Conservation (phyloP, 495 filamentous ascomycete genomes). For the Penicillium cinerascens region DNA sequence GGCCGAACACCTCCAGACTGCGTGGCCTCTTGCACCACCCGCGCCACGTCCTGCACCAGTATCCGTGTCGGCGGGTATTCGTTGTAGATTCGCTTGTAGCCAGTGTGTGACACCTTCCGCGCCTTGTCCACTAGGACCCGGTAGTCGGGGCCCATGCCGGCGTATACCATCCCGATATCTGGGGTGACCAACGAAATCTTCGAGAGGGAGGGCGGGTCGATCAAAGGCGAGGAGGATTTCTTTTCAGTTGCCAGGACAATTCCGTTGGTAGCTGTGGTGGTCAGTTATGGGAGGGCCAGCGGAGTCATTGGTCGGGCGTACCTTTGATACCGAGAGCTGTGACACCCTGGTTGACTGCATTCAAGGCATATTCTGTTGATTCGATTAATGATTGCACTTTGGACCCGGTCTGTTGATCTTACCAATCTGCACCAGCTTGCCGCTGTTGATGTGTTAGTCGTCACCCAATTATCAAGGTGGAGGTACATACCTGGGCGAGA, state of each 20-base stretch:
- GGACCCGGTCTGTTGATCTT: slow-evolving; percentile 52
- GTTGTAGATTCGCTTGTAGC: slow-evolving; percentile 99
- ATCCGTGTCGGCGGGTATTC: slow-evolving; percentile 99
- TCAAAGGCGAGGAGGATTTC: slow-evolving; percentile 95
- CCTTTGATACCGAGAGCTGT: slow-evolving; percentile 98
- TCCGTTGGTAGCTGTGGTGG: slow-evolving; percentile 79
- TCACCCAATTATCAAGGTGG: slow-evolving; percentile 1
- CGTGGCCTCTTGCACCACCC: slow-evolving; percentile 98
- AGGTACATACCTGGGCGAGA: slow-evolving; percentile 88
- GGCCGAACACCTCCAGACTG: slow-evolving; percentile 96
- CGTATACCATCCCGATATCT: slow-evolving; percentile 99
- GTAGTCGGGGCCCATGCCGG: slow-evolving; percentile 98
- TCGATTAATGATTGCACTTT: neutral
- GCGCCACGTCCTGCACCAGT: slow-evolving; percentile 95
- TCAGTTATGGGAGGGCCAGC: neutral
- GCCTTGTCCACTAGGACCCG: slow-evolving; percentile 95
- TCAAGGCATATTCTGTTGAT: slow-evolving; percentile 91
- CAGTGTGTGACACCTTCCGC: slow-evolving; percentile 97
- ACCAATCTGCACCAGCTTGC: slow-evolving; percentile 82
- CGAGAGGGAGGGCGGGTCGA: slow-evolving; percentile 88
- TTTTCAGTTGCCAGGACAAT: slow-evolving; percentile 99
- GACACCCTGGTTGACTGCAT: slow-evolving; percentile 98
- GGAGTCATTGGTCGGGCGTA: slow-evolving; percentile 26
- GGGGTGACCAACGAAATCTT: slow-evolving; percentile 98
- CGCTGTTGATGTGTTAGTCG: slow-evolving; percentile 52